These are phyloP conservation scores for Flaveria linearis DNA, from an alignment of 129 eudicot genomes.

Conservation along the genomic window DNA sequence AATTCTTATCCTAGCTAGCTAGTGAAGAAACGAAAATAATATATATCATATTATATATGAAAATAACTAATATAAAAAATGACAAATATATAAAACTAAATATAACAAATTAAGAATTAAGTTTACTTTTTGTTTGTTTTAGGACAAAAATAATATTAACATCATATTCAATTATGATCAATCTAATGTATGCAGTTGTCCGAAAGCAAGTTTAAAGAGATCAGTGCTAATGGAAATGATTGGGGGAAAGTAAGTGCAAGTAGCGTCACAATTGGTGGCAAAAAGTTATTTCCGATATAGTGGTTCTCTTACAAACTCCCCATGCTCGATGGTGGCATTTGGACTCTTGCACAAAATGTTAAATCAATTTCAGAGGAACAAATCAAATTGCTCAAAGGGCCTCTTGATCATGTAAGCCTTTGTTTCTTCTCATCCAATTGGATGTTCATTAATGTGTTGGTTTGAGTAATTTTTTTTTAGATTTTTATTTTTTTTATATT, in stretches of 20 bases:
- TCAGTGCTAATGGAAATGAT: neutral
- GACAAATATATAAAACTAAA: too few relatives aligned
- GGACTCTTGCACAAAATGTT: constrained; percentile 46
- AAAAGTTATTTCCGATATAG: constrained; percentile 50
- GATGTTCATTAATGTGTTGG: too few relatives aligned
- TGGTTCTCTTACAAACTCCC: constrained; percentile 68
- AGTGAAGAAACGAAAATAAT: too few relatives aligned
- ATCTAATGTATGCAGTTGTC: constrained; percentile 28
- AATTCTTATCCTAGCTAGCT: too few relatives aligned
- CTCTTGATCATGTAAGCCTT: constrained; percentile 50
- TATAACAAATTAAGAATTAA: too few relatives aligned
- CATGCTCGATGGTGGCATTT: constrained; percentile 57
- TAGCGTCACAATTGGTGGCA: constrained; percentile 38
- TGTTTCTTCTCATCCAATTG: too few relatives aligned
- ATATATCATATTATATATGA: too few relatives aligned
- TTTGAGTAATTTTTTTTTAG: too few relatives aligned
- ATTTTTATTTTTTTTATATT: too few relatives aligned
- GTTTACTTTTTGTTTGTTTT: too few relatives aligned
- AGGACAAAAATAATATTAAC: too few relatives aligned
- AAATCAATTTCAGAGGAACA: constrained; percentile 53
- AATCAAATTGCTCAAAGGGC: constrained; percentile 39
- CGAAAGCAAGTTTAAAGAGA: constrained; percentile 12
- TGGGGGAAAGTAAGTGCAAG: constrained; percentile 48
- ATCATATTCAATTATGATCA: neutral
- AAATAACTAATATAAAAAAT: too few relatives aligned